Evolutionary conservation across 2,329 filamentous ascomycete genomes (phyloP).

Genomic region (Aspergillus sp.): DNA sequence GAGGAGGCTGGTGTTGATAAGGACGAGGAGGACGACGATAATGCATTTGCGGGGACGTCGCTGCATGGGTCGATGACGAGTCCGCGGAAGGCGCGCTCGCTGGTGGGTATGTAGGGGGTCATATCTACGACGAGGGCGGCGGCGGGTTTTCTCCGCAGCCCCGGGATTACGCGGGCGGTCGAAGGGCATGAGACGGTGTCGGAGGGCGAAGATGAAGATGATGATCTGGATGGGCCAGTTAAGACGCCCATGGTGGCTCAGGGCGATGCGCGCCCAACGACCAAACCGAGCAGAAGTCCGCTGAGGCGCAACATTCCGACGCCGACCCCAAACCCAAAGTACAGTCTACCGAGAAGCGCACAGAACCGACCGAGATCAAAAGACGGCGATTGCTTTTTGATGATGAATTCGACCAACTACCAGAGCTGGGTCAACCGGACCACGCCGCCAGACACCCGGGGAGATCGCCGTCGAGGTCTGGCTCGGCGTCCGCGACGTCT

Average conservation of each 20-base stretch:
- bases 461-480: conserved; percentile 1
- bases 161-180: neutral
- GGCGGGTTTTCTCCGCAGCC: conserved; percentile 37
- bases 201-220: conserved; percentile 4
- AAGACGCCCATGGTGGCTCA: conserved; percentile 5
- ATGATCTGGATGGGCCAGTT: conserved; percentile 23
- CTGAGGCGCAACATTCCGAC: too few species aligned
- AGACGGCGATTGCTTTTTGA: conserved; percentile 36
- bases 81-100: conserved; percentile 33
- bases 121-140: conserved; percentile 46
- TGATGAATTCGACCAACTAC: conserved; percentile 38
- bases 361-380: conserved; percentile 18
- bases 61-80: conserved; percentile 46
- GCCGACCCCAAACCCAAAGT: conserved; percentile 6
- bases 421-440: conserved; percentile 26
- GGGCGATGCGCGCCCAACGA: too few species aligned
- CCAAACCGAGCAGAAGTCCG: too few species aligned
- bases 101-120: conserved; percentile 40
- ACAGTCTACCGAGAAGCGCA: conserved; percentile 4
- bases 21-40: conserved; percentile 32
- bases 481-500: conserved; percentile 5
- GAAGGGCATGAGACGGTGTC: conserved; percentile 1
- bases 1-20: conserved; percentile 21
- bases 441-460: conserved; percentile 17
- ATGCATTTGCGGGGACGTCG: conserved; percentile 46